Evolutionary conservation across 2,329 filamentous ascomycete species (phyloP), one percentile per base, ranked within the genome.

Genomic region (Talaromyces pinophilus): DNA sequence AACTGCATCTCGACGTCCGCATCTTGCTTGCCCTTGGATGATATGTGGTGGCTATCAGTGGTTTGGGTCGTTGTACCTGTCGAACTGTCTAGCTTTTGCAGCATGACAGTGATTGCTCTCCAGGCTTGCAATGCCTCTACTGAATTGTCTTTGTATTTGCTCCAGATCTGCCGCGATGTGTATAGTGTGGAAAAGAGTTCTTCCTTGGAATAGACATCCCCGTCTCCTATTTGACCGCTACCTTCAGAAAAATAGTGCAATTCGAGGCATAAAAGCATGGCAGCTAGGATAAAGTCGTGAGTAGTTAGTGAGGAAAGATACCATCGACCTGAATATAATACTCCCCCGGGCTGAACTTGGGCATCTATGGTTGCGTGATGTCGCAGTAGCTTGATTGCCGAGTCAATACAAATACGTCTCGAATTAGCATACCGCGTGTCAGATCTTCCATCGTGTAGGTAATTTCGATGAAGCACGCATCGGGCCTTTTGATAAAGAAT

Each of bases 401-500:
- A 10, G 19, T 48, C 44, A 22, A 48, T 22, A 48, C 44, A 48
- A 11, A 22, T 13, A 19, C 44, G 8, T 13, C 44, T 48, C 8
- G 44, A 48, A 48, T 48, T 22, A 13, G 44, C 19, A 13, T 25
- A 22, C 11, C 44, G 19, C 3, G 19, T 7, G 17, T 48, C 17
- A 10, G 44, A 11, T 22, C 44, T 10, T 13, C 8, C 44, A 48
- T 22, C 19, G 4, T 42, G 55, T 17, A 73, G n/a, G 22, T 67
- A 70, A 6, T 68, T 64, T 7, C 62, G 69, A 48, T 74, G 72
- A 17, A 74, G 66, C 63, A 73, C 68, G 17, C 71, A 64, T 44
- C 71, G 69, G 0, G 69, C 69, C 57, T 73, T 72, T 52, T 73
- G 68, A 3, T 73, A 59, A 52, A 73, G 67, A 64, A 73, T 60